Base-by-base conservation (phyloP, 2,329 filamentous ascomycete species). In the Whalleya microplaca region DNA sequence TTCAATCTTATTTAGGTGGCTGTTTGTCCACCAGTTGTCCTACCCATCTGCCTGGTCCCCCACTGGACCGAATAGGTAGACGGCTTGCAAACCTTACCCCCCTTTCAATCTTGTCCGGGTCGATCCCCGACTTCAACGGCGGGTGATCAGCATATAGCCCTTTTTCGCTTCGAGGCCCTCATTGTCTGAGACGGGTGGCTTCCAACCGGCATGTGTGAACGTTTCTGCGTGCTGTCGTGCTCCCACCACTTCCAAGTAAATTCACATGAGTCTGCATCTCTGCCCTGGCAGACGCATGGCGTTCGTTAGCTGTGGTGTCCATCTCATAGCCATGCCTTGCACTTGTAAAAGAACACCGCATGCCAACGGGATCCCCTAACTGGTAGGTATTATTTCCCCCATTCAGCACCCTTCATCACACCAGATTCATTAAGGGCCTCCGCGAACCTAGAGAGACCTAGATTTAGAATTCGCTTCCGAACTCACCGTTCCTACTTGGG, bases 101-200 rank as follows among this genome's bases (percentile, higher is more conserved):
- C 58, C 61, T 61, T 63, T 42, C 44, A 48, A n/a, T 21, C 45
- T 45, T 53, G 44, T 55, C 47, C 48, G 48, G 29, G 20, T 21
- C 29, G 27, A 51, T 53, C 47, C 49, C 40, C 45, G 41, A 32
- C 55, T 51, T 49, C 23, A 44, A 43, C 14, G 44, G 32, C 41
- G n/a, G 20, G 32, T 21, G 43, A 12, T 37, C 32, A 37, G 32
- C 14, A 37, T 37, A 37, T 37, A 48, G 45, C 48, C 51, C 51
- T 37, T 29, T 40, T 20, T 51, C 47, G 27, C 37, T 27, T 21
- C 9, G 20, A 27, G 32, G 48, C 18, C 46, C 50, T 46, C 41
- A 37, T 49, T 23, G 40, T 51, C 23, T 32, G 46, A 54, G 45
- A 45, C 48, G 41, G 41, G 41, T 45, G 46, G 45, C 21, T 54